These are phyloP conservation scores for Withania somnifera DNA, from an alignment of 305 asterid species.

Conservation along the genomic window DNA sequence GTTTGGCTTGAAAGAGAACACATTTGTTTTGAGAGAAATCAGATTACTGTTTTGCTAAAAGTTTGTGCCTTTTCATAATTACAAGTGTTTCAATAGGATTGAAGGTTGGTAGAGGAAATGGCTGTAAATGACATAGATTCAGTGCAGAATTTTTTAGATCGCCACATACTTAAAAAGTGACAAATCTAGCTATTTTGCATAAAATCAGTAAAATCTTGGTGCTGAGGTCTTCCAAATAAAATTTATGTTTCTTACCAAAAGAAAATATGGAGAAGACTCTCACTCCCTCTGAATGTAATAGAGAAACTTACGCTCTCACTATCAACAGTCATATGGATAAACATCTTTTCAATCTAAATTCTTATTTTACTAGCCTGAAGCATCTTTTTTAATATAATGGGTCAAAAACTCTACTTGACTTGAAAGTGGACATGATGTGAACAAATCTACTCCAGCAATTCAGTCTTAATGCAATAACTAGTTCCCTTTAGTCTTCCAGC, in stretches of 20 bases:
- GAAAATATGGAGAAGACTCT: not conserved
- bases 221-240: not conserved
- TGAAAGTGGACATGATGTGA: not conserved
- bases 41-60: not conserved
- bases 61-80: too few relatives aligned
- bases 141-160: not conserved
- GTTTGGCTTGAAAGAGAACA: not conserved
- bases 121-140: not conserved
- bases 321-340: not conserved
- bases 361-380: not conserved
- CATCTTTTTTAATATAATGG: not conserved
- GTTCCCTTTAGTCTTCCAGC: not conserved
- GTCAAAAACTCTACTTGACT: not conserved
- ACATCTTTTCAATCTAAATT: not conserved
- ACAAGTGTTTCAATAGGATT: not conserved
- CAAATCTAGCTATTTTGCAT: not conserved
- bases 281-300: not conserved
- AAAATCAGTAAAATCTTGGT: not conserved
- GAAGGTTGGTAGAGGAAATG: not conserved
- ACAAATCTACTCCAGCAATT: not conserved
- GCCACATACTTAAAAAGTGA: not conserved
- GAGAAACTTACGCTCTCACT: not conserved
- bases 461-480: not conserved
- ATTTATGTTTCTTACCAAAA: not conserved
- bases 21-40: not conserved